Evolutionary conservation across 1,139 yeast species (phyloP), one percentile per base, ranked within the genome.

Genomic region (Pichia norvegensis): DNA sequence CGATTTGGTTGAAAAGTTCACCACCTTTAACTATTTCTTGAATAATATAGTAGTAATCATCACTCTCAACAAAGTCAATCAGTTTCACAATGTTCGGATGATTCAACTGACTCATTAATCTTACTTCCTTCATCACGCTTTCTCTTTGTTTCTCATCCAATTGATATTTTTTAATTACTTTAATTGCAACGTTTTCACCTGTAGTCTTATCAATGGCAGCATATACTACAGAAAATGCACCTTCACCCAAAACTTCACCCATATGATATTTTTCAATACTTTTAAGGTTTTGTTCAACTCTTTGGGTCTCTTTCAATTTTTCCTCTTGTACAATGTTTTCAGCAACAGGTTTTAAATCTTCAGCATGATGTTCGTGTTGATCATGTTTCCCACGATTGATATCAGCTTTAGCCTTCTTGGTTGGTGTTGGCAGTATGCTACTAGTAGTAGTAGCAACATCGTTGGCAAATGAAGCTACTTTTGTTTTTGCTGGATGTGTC

Each of bases 11-110:
- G 67, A 92, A 92, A 33, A 92, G 79, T 66, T 94, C 98, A 25
- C 98, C 98, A 17, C 98, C 98, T 44, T 82, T 77, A 43, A 92
- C 82, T 46, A 85, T 73, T 62, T 94, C 98, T 55, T 90, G 79
- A 9, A 92, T 72, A 47, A 92, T 79, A 62, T 81, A 92, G 62
- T 87, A 86, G 62, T 78, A 75, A 33, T 78, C 76, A 29, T 69
- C 68, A 47, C 81, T 74, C 56, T 83, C 87, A 47, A 74, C 67
- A 59, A 82, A 84, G 52, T 85, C 85, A 48, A 81, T 66, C 55
- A 92, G 75, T 52, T 73, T 73, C 31, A 88, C 84, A 46, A 92
- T 72, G 60, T 88, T 83, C 21, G 79, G 78, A 62, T 88, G 95
- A 38, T 73, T 64, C 39, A 84, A 67, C 55, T 79, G 81, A 50